Evolutionary conservation across 1,284 basidiomycete species (phyloP).

Genomic region (Pascua sp.): DNA sequence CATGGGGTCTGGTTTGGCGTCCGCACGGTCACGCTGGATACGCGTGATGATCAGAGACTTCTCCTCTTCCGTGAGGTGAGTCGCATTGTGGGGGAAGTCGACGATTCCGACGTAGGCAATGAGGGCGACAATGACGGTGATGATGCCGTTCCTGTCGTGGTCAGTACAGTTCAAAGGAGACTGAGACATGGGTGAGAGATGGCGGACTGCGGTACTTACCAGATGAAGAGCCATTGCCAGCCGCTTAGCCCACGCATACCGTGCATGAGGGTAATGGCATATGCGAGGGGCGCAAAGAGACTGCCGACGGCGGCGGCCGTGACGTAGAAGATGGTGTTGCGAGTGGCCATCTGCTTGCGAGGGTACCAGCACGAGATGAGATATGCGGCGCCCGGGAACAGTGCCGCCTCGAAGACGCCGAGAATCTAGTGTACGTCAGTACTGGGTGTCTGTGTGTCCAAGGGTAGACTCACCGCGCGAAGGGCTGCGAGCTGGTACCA

Average conservation of each 20-base stretch:
- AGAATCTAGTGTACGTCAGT: slow-evolving; percentile 23
- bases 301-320: slow-evolving; percentile 17
- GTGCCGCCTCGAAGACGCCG: slow-evolving; percentile 43
- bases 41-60: slow-evolving; percentile 9
- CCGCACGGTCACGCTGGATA: slow-evolving; percentile 28
- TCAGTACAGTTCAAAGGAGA: too few relatives aligned
- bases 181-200: too few relatives aligned
- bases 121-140: slow-evolving; percentile 12
- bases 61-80: slow-evolving; percentile 11
- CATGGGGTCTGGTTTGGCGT: slow-evolving; percentile 47
- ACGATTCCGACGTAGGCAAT: slow-evolving; percentile 6
- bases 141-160: slow-evolving; percentile 1
- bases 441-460: too few relatives aligned
- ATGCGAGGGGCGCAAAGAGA: slow-evolving; percentile 7
- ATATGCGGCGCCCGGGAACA: slow-evolving; percentile 48
- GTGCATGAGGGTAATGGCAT: slow-evolving; percentile 10
- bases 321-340: slow-evolving; percentile 49
- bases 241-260: slow-evolving; percentile 4
- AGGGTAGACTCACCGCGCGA: slow-evolving; percentile 24
- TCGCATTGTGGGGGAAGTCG: slow-evolving; percentile 18
- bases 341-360: slow-evolving; percentile 48
- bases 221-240: slow-evolving; percentile 20
- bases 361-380: slow-evolving; percentile 53
- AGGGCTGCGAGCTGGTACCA: slow-evolving; percentile 47
- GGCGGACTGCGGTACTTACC: neutral